phyloP scores from a whole-genome alignment of 768 basidiomycete genomes.

The Pleurotus tuoliensis region DNA sequence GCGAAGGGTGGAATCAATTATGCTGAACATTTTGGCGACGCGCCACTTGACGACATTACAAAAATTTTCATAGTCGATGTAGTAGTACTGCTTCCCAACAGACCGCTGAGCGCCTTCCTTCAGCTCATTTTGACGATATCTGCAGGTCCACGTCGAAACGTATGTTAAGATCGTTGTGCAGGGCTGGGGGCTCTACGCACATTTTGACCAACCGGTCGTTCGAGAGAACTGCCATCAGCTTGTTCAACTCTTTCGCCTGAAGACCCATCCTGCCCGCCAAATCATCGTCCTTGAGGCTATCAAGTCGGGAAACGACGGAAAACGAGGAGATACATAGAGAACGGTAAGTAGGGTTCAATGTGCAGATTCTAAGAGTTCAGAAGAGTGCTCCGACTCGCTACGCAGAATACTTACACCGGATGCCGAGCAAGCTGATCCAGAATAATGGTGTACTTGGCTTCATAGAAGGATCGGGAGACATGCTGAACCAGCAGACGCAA shows the following conservation, averaged over 20 bases:
- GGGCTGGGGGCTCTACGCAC: conserved; percentile 37
- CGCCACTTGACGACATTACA: conserved; percentile 99
- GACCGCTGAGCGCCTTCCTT: conserved; percentile 87
- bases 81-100: conserved; percentile 90
- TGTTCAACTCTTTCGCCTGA: conserved; percentile 86
- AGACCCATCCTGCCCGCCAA: conserved; percentile 87
- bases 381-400: conserved; percentile 9
- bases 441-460: conserved; percentile 85
- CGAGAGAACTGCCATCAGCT: conserved; percentile 78
- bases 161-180: background rate
- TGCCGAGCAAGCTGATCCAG: conserved; percentile 92
- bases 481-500: conserved; percentile 88
- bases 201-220: conserved; percentile 76
- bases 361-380: conserved; percentile 10
- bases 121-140: conserved; percentile 88
- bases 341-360: conserved; percentile 7
- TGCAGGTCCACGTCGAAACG: conserved; percentile 22
- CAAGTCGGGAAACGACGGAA: conserved; percentile 23
- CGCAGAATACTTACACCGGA: conserved; percentile 79
- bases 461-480: conserved; percentile 93
- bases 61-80: conserved; percentile 92
- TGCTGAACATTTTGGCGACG: conserved; percentile 85
- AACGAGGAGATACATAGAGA: conserved; percentile 14
- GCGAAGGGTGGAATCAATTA: conserved; percentile 85
- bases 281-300: conserved; percentile 90